Evolutionary conservation across 768 basidiomycete species (phyloP).

Genomic region (Lentinula edodes): DNA sequence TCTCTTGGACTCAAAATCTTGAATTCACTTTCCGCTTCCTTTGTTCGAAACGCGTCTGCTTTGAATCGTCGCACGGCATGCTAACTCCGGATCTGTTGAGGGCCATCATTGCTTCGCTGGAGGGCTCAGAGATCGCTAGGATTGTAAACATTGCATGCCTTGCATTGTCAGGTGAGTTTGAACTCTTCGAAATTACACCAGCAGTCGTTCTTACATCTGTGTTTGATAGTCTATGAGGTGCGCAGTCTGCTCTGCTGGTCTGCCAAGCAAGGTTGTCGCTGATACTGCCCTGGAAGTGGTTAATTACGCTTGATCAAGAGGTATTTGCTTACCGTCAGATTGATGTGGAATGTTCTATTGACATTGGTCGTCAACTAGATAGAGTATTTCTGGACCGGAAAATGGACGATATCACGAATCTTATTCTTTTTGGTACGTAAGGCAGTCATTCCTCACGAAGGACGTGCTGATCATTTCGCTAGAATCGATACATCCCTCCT

Average conservation of each 20-base stretch:
- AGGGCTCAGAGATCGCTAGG: constrained; percentile 5
- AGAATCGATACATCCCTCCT: constrained; percentile 29
- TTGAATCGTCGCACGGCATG: background rate
- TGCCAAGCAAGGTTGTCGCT: background rate
- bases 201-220: background rate
- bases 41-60: background rate
- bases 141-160: constrained; percentile 1
- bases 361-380: constrained; percentile 17
- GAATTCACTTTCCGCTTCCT: background rate
- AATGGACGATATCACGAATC: constrained; percentile 27
- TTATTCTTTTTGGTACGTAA: constrained; percentile 31
- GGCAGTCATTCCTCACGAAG: background rate
- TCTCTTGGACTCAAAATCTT: background rate
- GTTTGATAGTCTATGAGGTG: background rate
- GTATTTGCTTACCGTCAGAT: constrained; percentile 11
- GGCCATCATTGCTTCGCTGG: background rate
- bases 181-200: no score
- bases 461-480: background rate
- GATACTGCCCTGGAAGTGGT: background rate
- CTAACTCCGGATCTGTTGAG: background rate
- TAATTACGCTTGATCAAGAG: constrained; percentile 34
- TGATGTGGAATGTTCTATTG: background rate
- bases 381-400: constrained; percentile 34
- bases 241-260: background rate
- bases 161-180: constrained; percentile 7